phyloP scores from a whole-genome alignment of 2,329 filamentous ascomycete species.

The Aspergillus fijiensis region DNA sequence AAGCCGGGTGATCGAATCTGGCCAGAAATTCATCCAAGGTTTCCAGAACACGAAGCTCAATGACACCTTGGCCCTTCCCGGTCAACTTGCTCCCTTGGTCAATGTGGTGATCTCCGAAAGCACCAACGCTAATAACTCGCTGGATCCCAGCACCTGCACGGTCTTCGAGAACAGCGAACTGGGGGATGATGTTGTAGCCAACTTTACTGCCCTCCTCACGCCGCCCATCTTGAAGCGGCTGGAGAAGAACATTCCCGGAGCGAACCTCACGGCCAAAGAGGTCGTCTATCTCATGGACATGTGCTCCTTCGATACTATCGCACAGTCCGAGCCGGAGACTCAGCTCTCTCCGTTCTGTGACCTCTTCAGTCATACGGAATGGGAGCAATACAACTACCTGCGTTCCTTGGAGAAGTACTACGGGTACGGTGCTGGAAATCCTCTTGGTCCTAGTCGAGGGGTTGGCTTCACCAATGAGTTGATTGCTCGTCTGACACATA shows the following conservation, averaged over 20 bases:
- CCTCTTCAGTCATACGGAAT: constrained; percentile 72
- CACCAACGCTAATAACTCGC: constrained; percentile 71
- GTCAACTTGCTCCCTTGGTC: constrained; percentile 55
- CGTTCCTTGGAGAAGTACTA: constrained; percentile 82
- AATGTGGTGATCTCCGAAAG: constrained; percentile 69
- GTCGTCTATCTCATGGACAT: constrained; percentile 80
- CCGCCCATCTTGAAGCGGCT: constrained; percentile 67
- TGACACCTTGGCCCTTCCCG: constrained; percentile 39
- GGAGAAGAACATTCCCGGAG: constrained; percentile 66
- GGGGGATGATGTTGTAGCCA: constrained; percentile 49
- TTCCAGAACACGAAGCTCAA: constrained; percentile 60
- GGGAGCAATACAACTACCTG: constrained; percentile 77
- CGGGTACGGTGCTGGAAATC: constrained; percentile 72
- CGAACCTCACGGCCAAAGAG: constrained; percentile 62
- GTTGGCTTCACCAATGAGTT: constrained; percentile 88
- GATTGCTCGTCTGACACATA: constrained; percentile 71
- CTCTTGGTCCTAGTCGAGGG: constrained; percentile 78
- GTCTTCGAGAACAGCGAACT: constrained; percentile 62
- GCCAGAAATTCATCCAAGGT: constrained; percentile 71
- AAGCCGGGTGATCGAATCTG: constrained; percentile 71
- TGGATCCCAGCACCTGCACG: constrained; percentile 71
- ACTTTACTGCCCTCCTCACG: constrained; percentile 65
- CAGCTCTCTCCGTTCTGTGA: constrained; percentile 69
- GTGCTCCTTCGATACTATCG: constrained; percentile 82
- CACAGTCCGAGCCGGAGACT: constrained; percentile 50